Evolutionary conservation across 192 early-diverging fungal genomes (phyloP), one percentile per base, ranked within the genome.

Genomic region (Gamsiella multidivaricata): DNA sequence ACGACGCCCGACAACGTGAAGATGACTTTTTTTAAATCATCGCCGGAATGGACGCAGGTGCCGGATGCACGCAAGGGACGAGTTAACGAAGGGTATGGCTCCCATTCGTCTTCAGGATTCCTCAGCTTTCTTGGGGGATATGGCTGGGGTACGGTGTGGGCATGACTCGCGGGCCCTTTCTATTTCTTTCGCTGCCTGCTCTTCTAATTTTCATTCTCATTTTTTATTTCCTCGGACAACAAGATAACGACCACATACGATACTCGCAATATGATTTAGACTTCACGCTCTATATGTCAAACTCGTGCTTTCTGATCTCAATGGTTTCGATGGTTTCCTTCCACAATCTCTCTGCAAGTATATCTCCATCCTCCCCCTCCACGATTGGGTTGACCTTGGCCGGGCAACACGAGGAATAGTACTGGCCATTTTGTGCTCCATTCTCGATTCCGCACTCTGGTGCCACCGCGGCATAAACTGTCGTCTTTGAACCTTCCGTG

Each of bases 21-120:
- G 69, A 62, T 12, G 41, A 52, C 11, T 5, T 62, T 71, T 50
- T 71, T 71, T 54, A 23, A 63, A 22, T 57, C 59, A 7, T 10
- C 29, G 8, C n/a, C 50, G n/a, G 33, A 9, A 22, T 63, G 69
- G 69, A 29, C 10, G 3, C 42, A 62, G 26, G 52, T 71, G 5
- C 33, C 49, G 18, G 61, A 43, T 32, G 20, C 25, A 23, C 52
- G 46, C 59, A 71, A 71, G 12, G 69, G 69, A 11, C 51, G 69
- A 25, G 54, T 71, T 37, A 57, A 31, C 2, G 29, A 25, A n/a
- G 33, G 28, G 41, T 49, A 32, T n/a, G n/a, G n/a, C n/a, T n/a
- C n/a, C n/a, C n/a, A n/a, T n/a, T n/a, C n/a, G n/a, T n/a, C n/a
- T n/a, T n/a, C n/a, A n/a, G n/a, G n/a, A n/a, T n/a, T n/a, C n/a